These are phyloP conservation scores for Fraxinus albicans DNA, from an alignment of 305 asterid genomes.

Conservation along the genomic window DNA sequence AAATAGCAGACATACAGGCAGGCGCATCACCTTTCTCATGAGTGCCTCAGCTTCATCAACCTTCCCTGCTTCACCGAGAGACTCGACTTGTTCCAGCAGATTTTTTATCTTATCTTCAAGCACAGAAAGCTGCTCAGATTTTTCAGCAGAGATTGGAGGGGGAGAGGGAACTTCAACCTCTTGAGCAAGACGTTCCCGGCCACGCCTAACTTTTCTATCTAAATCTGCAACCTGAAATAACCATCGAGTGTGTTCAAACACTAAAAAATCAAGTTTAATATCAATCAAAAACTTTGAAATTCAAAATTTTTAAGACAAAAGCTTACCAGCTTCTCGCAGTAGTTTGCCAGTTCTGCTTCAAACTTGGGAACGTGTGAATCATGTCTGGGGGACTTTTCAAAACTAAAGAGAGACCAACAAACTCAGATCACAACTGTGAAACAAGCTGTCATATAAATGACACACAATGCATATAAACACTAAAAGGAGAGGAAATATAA, in stretches of 20 bases:
- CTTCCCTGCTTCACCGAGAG: conserved; percentile 97
- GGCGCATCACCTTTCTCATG: conserved; percentile 75
- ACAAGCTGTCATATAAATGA: conserved; percentile 8
- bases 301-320: neutral
- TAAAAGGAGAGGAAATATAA: neutral
- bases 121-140: conserved; percentile 79
- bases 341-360: conserved; percentile 92
- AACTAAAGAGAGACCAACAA: conserved; percentile 52
- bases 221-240: conserved; percentile 78
- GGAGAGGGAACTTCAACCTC: conserved; percentile 86
- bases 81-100: conserved; percentile 95
- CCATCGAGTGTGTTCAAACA: neutral
- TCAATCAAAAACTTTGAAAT: conserved; percentile 1
- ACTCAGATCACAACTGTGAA: conserved; percentile 15
- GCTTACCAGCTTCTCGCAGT: conserved; percentile 89
- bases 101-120: conserved; percentile 93
- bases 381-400: conserved; percentile 90
- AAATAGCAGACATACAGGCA: neutral
- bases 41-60: conserved; percentile 99
- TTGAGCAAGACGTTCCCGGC: conserved; percentile 78
- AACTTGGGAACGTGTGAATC: conserved; percentile 81
- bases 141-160: conserved; percentile 91
- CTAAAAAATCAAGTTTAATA: neutral
- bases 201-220: conserved; percentile 45
- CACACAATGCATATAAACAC: conserved; percentile 3